These are phyloP conservation scores for Pestalotiopsis fici DNA, from an alignment of 2,329 filamentous ascomycete genomes.

Conservation along the genomic window DNA sequence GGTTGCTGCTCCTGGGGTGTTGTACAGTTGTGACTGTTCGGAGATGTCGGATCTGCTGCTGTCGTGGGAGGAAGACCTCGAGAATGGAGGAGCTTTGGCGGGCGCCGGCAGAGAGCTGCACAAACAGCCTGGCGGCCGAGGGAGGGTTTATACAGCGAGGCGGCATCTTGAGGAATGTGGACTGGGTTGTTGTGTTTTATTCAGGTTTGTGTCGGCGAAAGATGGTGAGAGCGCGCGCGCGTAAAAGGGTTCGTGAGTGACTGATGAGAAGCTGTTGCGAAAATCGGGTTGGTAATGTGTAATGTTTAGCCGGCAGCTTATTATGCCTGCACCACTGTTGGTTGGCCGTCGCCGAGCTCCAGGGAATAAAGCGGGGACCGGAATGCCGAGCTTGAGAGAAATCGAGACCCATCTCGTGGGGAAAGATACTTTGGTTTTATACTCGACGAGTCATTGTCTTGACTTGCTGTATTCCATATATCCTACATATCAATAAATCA, in stretches of 20 bases:
- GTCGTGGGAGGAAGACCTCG: constrained; percentile 5
- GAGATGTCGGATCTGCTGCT: constrained; percentile 1
- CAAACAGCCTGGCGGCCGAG: constrained; percentile 6
- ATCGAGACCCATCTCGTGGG: neutral
- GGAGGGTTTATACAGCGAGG: neutral
- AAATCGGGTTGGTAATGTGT: neutral
- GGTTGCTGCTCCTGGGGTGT: neutral
- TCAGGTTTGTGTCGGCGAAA: neutral
- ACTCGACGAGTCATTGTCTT: too few relatives aligned
- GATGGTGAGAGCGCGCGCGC: neutral
- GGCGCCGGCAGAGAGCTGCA: constrained; percentile 9
- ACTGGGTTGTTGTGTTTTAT: neutral
- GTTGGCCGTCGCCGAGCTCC: neutral
- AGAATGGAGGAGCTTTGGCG: neutral
- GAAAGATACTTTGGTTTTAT: neutral
- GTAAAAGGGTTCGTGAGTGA: too few relatives aligned
- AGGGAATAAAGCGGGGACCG: neutral
- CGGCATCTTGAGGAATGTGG: neutral
- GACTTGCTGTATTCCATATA: too few relatives aligned
- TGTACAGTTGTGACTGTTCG: neutral
- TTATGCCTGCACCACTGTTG: neutral
- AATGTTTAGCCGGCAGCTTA: neutral
- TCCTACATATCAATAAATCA: too few relatives aligned
- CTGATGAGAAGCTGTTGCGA: neutral
- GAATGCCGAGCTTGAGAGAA: neutral